Conservation (phyloP, 2,329 filamentous ascomycete genomes). For the Ascochyta pisi region DNA sequence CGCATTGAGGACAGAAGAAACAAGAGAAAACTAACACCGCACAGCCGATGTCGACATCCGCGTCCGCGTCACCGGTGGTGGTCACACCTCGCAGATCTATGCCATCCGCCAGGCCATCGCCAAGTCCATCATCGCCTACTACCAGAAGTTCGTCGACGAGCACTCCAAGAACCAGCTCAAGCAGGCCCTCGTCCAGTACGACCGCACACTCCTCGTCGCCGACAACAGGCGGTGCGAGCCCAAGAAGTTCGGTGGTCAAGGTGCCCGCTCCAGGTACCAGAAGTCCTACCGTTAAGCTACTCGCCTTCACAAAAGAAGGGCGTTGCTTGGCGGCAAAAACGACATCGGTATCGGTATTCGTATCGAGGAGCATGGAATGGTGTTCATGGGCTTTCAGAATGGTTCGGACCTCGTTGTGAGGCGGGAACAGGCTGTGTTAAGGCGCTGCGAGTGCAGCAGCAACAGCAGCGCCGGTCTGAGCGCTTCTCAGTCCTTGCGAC, state of each 20-base stretch:
- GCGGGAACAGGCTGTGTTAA: constrained; percentile 33
- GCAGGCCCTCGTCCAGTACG: constrained; percentile 94
- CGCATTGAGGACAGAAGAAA: constrained; percentile 3
- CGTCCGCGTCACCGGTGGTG: constrained; percentile 94
- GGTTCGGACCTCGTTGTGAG: constrained; percentile 41
- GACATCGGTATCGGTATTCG: constrained; percentile 1
- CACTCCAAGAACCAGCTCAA: constrained; percentile 99
- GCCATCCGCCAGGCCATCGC: constrained; percentile 98
- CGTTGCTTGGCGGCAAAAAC: background rate
- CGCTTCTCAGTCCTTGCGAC: constrained; percentile 45
- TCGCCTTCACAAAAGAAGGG: background rate
- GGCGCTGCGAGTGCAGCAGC: background rate
- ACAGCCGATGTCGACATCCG: constrained; percentile 89
- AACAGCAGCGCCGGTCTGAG: constrained; percentile 28
- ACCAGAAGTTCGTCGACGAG: constrained; percentile 99
- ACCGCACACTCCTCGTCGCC: constrained; percentile 96
- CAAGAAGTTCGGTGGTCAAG: constrained; percentile 96
- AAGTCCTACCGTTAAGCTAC: constrained; percentile 94
- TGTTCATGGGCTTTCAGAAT: constrained; percentile 46
- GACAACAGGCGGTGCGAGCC: constrained; percentile 99
- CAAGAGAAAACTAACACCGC: constrained; percentile 18
- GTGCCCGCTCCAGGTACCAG: constrained; percentile 96
- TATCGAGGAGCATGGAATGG: constrained; percentile 42
- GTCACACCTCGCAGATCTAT: constrained; percentile 97
- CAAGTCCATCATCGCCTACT: constrained; percentile 96